Evolutionary conservation across 495 filamentous ascomycete genomes (phyloP).

Genomic region (Aspergillus diversus): DNA sequence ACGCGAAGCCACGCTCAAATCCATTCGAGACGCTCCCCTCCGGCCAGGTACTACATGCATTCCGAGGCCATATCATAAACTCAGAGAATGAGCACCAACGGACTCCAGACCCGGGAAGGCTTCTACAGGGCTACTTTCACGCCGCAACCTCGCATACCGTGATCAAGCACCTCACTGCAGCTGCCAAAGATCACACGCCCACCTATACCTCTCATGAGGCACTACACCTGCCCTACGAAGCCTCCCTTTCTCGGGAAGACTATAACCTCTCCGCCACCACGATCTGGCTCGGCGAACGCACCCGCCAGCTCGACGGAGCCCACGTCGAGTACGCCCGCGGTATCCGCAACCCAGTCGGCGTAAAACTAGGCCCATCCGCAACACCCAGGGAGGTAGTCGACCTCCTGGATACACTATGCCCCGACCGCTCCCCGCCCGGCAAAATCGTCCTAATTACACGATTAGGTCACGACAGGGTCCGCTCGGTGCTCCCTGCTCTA

Average conservation of each 20-base stretch:
- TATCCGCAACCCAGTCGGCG: conserved; percentile 11
- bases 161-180: conserved; percentile 1
- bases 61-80: conserved; percentile 17
- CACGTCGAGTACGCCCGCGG: conserved; percentile 16
- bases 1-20: conserved; percentile 16
- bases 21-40: conserved; percentile 13
- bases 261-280: conserved; percentile 15
- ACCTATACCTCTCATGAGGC: conserved; percentile 17
- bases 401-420: conserved; percentile 7
- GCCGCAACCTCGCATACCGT: conserved; percentile 1
- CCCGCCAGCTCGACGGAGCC: conserved; percentile 13
- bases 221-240: conserved; percentile 15
- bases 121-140: conserved; percentile 16
- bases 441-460: conserved; percentile 14
- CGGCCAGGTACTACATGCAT: conserved; percentile 8
- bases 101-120: conserved; percentile 3
- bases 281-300: conserved; percentile 17
- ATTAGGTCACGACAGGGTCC: not conserved
- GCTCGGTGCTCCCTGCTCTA: conserved; percentile 8
- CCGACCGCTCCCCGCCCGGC: not conserved
- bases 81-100: conserved; percentile 5
- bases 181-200: not conserved
- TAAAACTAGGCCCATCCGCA: conserved; percentile 11
- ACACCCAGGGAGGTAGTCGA: not conserved
- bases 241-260: conserved; percentile 3